These are phyloP conservation scores for Emergomyces pasteurianus DNA, from an alignment of 2,329 filamentous ascomycete genomes.

Conservation along the genomic window DNA sequence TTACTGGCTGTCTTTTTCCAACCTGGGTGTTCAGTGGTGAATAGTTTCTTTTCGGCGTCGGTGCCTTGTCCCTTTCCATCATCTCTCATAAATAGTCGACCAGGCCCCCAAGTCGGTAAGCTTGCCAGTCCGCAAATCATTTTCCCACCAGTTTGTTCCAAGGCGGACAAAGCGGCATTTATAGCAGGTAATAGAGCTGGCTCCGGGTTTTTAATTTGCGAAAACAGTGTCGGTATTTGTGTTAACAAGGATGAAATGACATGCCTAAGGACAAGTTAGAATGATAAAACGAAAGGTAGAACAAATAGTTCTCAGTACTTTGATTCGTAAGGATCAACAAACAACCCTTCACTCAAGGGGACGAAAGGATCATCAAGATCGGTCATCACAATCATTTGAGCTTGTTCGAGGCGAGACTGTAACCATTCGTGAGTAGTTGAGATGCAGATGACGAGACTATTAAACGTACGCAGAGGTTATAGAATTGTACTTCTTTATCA, in stretches of 20 bases:
- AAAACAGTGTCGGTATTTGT: conserved; percentile 75
- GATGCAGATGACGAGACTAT: not conserved
- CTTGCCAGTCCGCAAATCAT: conserved; percentile 76
- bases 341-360: conserved; percentile 78
- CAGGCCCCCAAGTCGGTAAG: conserved; percentile 86
- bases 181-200: conserved; percentile 75
- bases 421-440: conserved; percentile 13
- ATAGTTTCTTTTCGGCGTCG: conserved; percentile 83
- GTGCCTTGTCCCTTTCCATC: conserved; percentile 75
- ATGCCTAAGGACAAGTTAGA: conserved; percentile 34
- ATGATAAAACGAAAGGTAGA: not conserved
- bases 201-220: conserved; percentile 78
- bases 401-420: conserved; percentile 63
- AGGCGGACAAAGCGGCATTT: conserved; percentile 69
- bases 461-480: conserved; percentile 69
- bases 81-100: conserved; percentile 72
- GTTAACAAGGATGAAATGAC: conserved; percentile 82
- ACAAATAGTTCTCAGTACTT: conserved; percentile 39
- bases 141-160: conserved; percentile 82
- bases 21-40: conserved; percentile 75
- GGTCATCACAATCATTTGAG: conserved; percentile 98
- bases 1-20: conserved; percentile 81
- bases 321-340: conserved; percentile 87
- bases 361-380: conserved; percentile 96
- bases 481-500: conserved; percentile 95